Evolutionary conservation across 1,284 basidiomycete species (phyloP).

Genomic region (Fomitopsis betulina): DNA sequence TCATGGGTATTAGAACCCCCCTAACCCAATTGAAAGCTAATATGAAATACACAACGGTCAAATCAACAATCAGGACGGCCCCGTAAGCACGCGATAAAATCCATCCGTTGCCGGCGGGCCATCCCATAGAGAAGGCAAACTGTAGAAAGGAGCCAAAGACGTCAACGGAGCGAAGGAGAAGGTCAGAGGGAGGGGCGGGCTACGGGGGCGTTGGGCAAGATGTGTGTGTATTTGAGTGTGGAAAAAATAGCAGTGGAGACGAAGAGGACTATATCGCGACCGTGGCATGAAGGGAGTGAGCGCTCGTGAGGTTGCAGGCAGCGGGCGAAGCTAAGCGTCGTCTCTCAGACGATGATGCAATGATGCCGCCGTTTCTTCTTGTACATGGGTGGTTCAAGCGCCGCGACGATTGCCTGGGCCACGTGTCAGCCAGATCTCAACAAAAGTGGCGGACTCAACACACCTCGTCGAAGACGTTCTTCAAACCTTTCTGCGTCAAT

Average conservation of each 20-base stretch:
- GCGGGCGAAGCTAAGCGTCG: slow-evolving; percentile 3
- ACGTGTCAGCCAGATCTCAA: slow-evolving; percentile 6
- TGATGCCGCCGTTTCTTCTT: slow-evolving; percentile 65
- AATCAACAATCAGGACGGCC: slow-evolving; percentile 14
- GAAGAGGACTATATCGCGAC: slow-evolving; percentile 26
- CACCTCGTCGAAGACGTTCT: slow-evolving; percentile 99
- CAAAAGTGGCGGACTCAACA: slow-evolving; percentile 24
- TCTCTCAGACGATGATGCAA: slow-evolving; percentile 79
- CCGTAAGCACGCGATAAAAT: slow-evolving; percentile 7
- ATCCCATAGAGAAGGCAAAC: neutral
- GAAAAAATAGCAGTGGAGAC: slow-evolving; percentile 20
- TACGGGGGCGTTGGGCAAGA: slow-evolving; percentile 15
- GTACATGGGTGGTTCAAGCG: slow-evolving; percentile 91
- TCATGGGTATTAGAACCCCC: slow-evolving; percentile 27
- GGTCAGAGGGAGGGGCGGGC: neutral
- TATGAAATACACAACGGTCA: slow-evolving; percentile 24
- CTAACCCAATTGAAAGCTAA: slow-evolving; percentile 24
- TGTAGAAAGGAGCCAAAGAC: neutral
- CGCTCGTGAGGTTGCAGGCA: slow-evolving; percentile 14
- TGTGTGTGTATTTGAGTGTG: slow-evolving; percentile 24
- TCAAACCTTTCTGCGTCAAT: slow-evolving; percentile 97
- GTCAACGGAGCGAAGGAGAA: slow-evolving; percentile 8
- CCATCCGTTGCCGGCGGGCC: neutral
- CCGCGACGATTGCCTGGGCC: slow-evolving; percentile 91
- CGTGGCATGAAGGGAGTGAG: slow-evolving; percentile 20